A percentile compares a stretch with the other conserved stretches of the same genome.
Evolutionary conservation across 352 stramenopile species (phyloP).

Genomic region (Phytophthora pinifolia): DNA sequence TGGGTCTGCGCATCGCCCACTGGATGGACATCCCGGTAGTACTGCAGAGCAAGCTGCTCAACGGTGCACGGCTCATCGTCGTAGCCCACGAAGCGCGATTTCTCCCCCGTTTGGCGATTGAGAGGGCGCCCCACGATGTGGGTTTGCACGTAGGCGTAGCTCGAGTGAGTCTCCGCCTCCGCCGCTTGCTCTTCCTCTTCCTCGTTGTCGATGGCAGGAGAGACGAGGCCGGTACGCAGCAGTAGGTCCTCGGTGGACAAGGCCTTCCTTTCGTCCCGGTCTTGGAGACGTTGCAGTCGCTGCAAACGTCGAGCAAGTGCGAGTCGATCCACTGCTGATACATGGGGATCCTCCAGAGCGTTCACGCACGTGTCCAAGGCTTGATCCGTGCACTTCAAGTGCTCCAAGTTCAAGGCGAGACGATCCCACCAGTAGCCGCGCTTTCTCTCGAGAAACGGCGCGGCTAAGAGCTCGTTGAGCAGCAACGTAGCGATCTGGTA

Average conservation of each 20-base stretch:
- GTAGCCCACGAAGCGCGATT: slow-evolving; percentile 87
- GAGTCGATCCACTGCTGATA: slow-evolving; percentile 57
- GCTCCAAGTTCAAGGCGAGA: slow-evolving; percentile 71
- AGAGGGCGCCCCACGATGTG: slow-evolving; percentile 71
- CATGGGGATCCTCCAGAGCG: slow-evolving; percentile 54
- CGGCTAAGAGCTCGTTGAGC: slow-evolving; percentile 62
- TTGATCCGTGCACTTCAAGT: slow-evolving; percentile 63
- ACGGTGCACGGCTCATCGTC: slow-evolving; percentile 85
- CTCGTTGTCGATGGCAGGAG: slow-evolving; percentile 7
- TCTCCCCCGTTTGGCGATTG: slow-evolving; percentile 74
- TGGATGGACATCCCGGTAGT: slow-evolving; percentile 46
- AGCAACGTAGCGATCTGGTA: slow-evolving; percentile 69
- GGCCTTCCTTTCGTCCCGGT: slow-evolving; percentile 12
- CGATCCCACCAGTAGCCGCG: slow-evolving; percentile 76
- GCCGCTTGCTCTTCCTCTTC: slow-evolving; percentile 16
- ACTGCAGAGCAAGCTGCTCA: slow-evolving; percentile 84
- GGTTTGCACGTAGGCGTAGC: slow-evolving; percentile 44
- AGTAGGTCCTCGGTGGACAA: slow-evolving; percentile 18
- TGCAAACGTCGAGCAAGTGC: slow-evolving; percentile 47
- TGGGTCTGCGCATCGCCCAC: slow-evolving; percentile 7
- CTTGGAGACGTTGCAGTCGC: slow-evolving; percentile 42
- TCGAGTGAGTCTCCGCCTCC: background rate
- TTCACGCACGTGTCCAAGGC: slow-evolving; percentile 48
- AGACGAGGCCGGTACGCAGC: slow-evolving; percentile 18
- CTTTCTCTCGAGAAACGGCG: slow-evolving; percentile 59